These are phyloP conservation scores for Pleurotus platypus DNA, from an alignment of 768 basidiomycete species.

Conservation along the genomic window DNA sequence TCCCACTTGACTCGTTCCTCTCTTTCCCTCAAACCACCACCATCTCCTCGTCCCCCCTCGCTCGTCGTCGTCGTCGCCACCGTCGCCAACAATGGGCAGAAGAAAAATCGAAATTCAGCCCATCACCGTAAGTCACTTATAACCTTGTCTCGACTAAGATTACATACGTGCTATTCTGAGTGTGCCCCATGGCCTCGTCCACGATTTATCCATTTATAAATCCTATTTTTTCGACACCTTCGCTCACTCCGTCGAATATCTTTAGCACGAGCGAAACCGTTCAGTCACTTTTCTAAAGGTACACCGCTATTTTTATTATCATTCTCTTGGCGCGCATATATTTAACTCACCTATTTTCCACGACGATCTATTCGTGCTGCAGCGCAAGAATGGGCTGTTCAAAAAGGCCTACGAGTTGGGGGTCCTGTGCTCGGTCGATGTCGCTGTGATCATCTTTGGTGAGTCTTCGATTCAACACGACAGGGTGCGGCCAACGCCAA, in stretches of 20 bases:
- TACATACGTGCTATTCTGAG: constrained; percentile 10
- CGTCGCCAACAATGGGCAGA: constrained; percentile 52
- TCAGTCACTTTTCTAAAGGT: constrained; percentile 91
- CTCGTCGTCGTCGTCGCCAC: not conserved
- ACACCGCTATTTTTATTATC: constrained; percentile 63
- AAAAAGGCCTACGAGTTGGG: constrained; percentile 90
- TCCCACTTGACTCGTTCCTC: not conserved
- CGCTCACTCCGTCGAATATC: constrained; percentile 28
- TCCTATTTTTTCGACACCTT: constrained; percentile 22
- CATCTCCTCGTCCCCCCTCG: not conserved
- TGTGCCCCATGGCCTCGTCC: constrained; percentile 14
- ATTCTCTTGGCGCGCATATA: constrained; percentile 44
- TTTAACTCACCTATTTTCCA: constrained; percentile 21
- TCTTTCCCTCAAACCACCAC: not conserved
- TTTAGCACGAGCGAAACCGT: constrained; percentile 88
- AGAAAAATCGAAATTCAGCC: constrained; percentile 83
- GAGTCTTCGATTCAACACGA: constrained; percentile 9
- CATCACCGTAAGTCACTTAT: constrained; percentile 55
- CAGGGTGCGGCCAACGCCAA: not conserved
- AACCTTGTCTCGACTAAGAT: not conserved
- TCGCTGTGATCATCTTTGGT: constrained; percentile 84
- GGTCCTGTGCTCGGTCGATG: constrained; percentile 86
- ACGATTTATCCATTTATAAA: constrained; percentile 14
- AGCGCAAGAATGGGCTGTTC: constrained; percentile 90
- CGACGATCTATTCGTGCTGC: constrained; percentile 17